These are phyloP conservation scores for Fusarium camptoceras DNA, from an alignment of 2,329 filamentous ascomycete species.

Conservation along the genomic window DNA sequence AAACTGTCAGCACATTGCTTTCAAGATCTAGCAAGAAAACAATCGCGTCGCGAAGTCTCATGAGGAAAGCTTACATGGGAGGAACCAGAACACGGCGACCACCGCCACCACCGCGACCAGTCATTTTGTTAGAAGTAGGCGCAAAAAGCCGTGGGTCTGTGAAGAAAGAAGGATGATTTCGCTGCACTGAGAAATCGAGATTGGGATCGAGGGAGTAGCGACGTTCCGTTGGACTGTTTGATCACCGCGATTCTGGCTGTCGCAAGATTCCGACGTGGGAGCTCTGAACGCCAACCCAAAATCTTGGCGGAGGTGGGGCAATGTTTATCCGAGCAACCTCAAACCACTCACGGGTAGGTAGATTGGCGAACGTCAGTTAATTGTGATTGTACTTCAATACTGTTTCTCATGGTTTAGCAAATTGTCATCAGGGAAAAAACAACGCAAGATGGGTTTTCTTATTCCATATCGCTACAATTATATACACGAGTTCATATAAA, in stretches of 20 bases:
- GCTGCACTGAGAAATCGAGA: not conserved
- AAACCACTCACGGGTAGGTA: slow-evolving; percentile 1
- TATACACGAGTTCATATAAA: not conserved
- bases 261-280: slow-evolving; percentile 43
- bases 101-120: slow-evolving; percentile 69
- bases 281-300: slow-evolving; percentile 41
- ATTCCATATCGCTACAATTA: not conserved
- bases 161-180: not conserved
- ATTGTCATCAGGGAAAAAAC: not conserved
- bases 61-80: slow-evolving; percentile 59
- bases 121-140: slow-evolving; percentile 56
- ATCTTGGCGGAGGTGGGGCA: slow-evolving; percentile 37
- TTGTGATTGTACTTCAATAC: not conserved
- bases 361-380: not conserved
- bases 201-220: slow-evolving; percentile 4
- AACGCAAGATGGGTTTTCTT: not conserved
- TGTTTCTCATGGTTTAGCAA: not conserved
- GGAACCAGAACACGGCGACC: slow-evolving; percentile 70
- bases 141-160: slow-evolving; percentile 9
- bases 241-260: slow-evolving; percentile 41
- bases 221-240: slow-evolving; percentile 20
- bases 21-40: not conserved
- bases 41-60: slow-evolving; percentile 31
- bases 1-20: slow-evolving; percentile 37
- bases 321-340: slow-evolving; percentile 26